phyloP scores from a whole-genome alignment of 169 alveolate genomes.

The Plasmodium fragile region DNA sequence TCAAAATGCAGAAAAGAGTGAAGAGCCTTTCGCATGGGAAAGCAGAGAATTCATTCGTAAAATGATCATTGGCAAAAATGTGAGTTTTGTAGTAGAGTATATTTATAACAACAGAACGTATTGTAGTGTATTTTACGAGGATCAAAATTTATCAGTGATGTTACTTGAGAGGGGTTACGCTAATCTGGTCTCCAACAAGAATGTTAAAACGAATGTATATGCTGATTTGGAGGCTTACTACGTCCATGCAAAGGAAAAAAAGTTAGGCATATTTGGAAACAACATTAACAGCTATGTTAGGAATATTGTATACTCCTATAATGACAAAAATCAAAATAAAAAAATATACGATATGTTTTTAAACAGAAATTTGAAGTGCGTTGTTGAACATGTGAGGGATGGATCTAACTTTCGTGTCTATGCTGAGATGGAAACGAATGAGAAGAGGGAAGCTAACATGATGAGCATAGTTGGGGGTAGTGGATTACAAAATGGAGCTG shows the following conservation, averaged over 20 bases:
- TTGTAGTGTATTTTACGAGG: slow-evolving; percentile 70
- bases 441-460: not conserved
- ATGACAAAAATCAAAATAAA: slow-evolving; percentile 56
- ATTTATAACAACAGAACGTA: slow-evolving; percentile 43
- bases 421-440: slow-evolving; percentile 9
- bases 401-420: slow-evolving; percentile 68
- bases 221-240: slow-evolving; percentile 42
- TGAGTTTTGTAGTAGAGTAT: slow-evolving; percentile 53
- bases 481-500: not conserved
- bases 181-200: slow-evolving; percentile 44
- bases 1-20: slow-evolving; percentile 50
- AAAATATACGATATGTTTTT: slow-evolving; percentile 24
- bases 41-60: slow-evolving; percentile 71
- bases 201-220: slow-evolving; percentile 57
- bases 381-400: slow-evolving; percentile 67
- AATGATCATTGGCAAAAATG: slow-evolving; percentile 67
- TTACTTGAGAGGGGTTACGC: slow-evolving; percentile 62
- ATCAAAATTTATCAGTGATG: slow-evolving; percentile 23
- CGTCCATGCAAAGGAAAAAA: slow-evolving; percentile 37
- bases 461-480: not conserved
- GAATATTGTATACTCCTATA: slow-evolving; percentile 46
- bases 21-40: slow-evolving; percentile 77
- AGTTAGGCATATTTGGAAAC: slow-evolving; percentile 65
- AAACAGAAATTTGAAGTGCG: slow-evolving; percentile 39
- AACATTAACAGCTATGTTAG: slow-evolving; percentile 46